These are phyloP conservation scores for Ailanthus altissimus DNA, from an alignment of 345 rosid species.

Conservation along the genomic window DNA sequence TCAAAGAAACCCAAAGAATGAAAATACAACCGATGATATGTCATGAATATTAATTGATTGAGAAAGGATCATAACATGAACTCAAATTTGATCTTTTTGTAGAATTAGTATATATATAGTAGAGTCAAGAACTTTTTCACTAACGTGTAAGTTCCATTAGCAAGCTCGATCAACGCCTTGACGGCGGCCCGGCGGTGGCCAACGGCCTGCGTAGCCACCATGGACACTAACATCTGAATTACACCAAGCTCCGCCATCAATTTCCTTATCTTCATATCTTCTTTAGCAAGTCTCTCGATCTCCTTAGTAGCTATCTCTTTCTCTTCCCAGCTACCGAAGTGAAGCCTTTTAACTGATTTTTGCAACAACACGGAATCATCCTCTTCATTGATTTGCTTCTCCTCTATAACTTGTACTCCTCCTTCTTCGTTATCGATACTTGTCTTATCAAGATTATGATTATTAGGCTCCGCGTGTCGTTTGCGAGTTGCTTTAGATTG, in stretches of 20 bases:
- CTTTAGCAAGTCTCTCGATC: conserved; percentile 61
- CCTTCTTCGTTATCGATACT: conserved; percentile 10
- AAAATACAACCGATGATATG: too few species aligned
- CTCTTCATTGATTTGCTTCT: conserved; percentile 19
- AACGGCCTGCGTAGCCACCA: conserved; percentile 47
- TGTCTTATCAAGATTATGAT: conserved; percentile 25
- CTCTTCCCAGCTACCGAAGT: conserved; percentile 79
- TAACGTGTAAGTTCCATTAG: conserved; percentile 78
- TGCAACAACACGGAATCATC: conserved; percentile 53
- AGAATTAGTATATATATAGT: too few species aligned
- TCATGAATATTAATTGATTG: too few species aligned
- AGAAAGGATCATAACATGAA: too few species aligned
- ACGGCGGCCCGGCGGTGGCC: conserved; percentile 56
- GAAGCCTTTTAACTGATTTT: conserved; percentile 80
- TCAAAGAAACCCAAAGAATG: too few species aligned
- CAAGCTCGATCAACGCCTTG: conserved; percentile 78
- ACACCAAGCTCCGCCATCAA: conserved; percentile 92
- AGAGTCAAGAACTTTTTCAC: conserved; percentile 23
- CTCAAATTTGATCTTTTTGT: too few species aligned
- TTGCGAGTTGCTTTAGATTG: conserved; percentile 51
- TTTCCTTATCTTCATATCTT: conserved; percentile 55
- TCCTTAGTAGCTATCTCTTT: conserved; percentile 67
- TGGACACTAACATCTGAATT: conserved; percentile 68
- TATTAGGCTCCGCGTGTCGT: conserved; percentile 14
- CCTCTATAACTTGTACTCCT: background rate